Percentiles rank a stretch among this genome's conserved stretches.
phyloP scores from a whole-genome alignment of 192 early-diverging fungal genomes.

The Bifiguratus adelaidae region DNA sequence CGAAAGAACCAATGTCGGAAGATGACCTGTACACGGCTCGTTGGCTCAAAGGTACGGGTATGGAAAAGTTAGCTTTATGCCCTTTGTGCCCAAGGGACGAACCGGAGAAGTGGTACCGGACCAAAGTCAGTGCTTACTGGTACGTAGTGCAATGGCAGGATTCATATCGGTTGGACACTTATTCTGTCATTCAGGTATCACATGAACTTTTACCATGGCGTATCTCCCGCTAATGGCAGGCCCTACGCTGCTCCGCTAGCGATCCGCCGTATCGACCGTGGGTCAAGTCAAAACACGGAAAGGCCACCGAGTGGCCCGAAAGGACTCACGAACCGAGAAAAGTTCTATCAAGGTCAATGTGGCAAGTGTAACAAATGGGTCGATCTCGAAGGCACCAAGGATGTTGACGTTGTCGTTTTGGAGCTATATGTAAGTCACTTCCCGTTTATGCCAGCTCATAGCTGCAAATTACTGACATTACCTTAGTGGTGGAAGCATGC shows the following conservation, averaged over 20 bases:
- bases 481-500: too few relatives aligned
- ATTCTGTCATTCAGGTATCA: background rate
- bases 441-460: too few relatives aligned
- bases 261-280: too few relatives aligned
- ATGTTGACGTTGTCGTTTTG: too few relatives aligned
- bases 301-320: background rate
- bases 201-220: slow-evolving; percentile 3
- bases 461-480: too few relatives aligned
- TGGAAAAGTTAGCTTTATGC: background rate
- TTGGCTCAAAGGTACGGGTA: background rate
- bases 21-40: slow-evolving; percentile 1
- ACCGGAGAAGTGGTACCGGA: slow-evolving; percentile 1
- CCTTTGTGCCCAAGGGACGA: background rate
- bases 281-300: too few relatives aligned
- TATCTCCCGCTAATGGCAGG: background rate
- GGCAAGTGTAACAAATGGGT: slow-evolving; percentile 3
- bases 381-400: background rate
- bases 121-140: slow-evolving; percentile 3
- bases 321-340: background rate
- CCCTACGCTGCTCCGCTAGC: background rate
- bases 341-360: slow-evolving; percentile 2
- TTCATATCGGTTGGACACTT: background rate
- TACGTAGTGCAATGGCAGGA: background rate
- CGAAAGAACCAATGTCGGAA: too few relatives aligned
- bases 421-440: too few relatives aligned